Base-by-base conservation (phyloP, 2,329 filamentous ascomycete species). In the Pseudogymnoascus sp. region DNA sequence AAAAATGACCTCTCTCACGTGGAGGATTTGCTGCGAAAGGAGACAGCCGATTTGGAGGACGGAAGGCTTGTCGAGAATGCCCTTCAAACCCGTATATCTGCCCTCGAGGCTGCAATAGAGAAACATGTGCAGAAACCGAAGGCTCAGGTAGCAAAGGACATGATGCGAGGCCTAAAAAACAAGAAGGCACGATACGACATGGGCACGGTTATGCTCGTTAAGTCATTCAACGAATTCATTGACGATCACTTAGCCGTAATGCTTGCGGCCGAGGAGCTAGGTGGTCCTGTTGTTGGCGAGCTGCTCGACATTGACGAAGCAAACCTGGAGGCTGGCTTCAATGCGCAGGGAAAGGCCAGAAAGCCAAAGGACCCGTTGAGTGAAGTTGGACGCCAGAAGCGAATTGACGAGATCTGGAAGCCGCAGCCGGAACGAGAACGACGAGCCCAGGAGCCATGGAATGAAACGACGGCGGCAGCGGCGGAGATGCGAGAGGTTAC, bases 211-310 rank as follows among this genome's bases (percentile, higher is more conserved):
- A 79, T 77, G 43, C 77, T 95, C 14, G 82, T 89, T 62, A 82
- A 81, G 63, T 80, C 83, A 0, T 80, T 96, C 62, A 83, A 88
- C 66, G 77, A 77, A 14, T 96, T 96, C 70, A 87, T 93, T 63
- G 84, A 90, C 65, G 77, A 84, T 45, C 82, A 85, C 41, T 80
- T 96, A 1, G 88, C 89, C 1, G 76, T 83, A 2, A 89, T 93
- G 85, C 79, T 96, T 45, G 91, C 90, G 5, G 89, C 90, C 0
- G 91, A 96, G 75, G 89, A 92, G 70, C 80, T 93, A 1, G 91
- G 91, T 6, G 91, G 91, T 0, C 91, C 91, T 0, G 88, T 92
- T 9, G 90, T 93, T 0, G 90, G 91, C 3, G 88, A 91, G 67
- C 79, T 88, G 68, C 80, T 88, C 70, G 85, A 89, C 73, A 70